Base-by-base conservation (phyloP, 257 asterid genomes). In the Eucommia ulmoides region DNA sequence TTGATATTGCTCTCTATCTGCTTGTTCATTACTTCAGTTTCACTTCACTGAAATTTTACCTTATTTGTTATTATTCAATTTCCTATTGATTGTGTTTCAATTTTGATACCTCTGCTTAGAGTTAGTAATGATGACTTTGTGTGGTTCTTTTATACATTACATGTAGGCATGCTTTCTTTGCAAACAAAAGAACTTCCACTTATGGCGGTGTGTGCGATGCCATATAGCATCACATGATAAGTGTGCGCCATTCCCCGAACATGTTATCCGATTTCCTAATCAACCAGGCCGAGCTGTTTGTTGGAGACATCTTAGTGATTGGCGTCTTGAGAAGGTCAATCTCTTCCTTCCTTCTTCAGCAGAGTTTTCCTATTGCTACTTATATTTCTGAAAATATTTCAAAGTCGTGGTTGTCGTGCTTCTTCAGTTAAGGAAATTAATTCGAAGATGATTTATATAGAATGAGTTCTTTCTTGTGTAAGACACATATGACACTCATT, bases 231-330 rank as follows among this genome's bases (percentile, higher is more conserved):
- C 74, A 18, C 97, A 88, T 67, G 73, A 66, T 33, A 78, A 71
- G 63, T 88, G 97, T 61, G 81, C 76, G 20, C 82, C 97, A 62
- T 88, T 84, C 65, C 81, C 81, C 3, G 91, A 84, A 69, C 62
- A 80, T 49, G 92, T 82, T 59, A 25, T 84, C 44, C 65, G 58
- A 57, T 47, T 77, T 42, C 75, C 65, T 63, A 70, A 70, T 69
- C 76, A 70, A 44, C 84, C 89, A 26, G 84, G 88, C 35, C 82
- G 74, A 74, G 83, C 66, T 45, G 71, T 88, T 64, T 88, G 97
- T 65, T 88, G 97, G 97, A 80, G 66, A 68, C 97, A 88, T 74
- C 60, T 70, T 20, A 33, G 70, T 41, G 87, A 88, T 64, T 77
- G 81, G 77, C 83, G 33, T 56, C 53, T 59, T 58, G 65, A 54